These are phyloP conservation scores for Phytophthora sp. DNA, from an alignment of 352 stramenopile species.

Conservation along the genomic window DNA sequence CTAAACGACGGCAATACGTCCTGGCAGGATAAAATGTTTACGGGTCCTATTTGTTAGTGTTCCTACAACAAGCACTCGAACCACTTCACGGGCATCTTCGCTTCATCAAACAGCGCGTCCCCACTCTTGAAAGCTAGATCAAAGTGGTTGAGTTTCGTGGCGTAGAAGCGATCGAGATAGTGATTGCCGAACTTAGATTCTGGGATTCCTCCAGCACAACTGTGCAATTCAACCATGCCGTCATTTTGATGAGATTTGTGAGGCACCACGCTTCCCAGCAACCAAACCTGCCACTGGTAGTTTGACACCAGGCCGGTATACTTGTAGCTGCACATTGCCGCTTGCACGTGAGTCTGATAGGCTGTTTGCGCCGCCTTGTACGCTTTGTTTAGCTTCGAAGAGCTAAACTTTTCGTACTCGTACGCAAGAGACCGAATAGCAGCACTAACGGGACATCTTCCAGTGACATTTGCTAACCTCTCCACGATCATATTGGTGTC, in stretches of 20 bases:
- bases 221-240: slow-evolving; percentile 43
- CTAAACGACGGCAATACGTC: too few species aligned
- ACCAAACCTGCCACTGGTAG: slow-evolving; percentile 15
- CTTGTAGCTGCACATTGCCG: slow-evolving; percentile 12
- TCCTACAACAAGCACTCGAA: slow-evolving; percentile 62
- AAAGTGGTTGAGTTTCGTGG: slow-evolving; percentile 26
- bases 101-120: slow-evolving; percentile 39
- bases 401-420: slow-evolving; percentile 21
- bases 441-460: slow-evolving; percentile 16
- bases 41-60: too few species aligned
- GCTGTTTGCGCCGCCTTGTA: slow-evolving; percentile 30
- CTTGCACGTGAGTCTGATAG: slow-evolving; percentile 32
- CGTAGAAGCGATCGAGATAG: slow-evolving; percentile 49
- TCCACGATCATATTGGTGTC: slow-evolving; percentile 23
- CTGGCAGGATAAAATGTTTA: too few species aligned
- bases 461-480: slow-evolving; percentile 17
- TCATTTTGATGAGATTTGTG: slow-evolving; percentile 35
- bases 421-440: slow-evolving; percentile 36
- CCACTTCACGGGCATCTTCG: slow-evolving; percentile 61
- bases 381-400: slow-evolving; percentile 15
- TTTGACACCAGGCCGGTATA: slow-evolving; percentile 32
- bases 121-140: slow-evolving; percentile 50
- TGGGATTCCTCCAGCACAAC: slow-evolving; percentile 35
- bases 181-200: slow-evolving; percentile 25
- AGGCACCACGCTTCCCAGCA: slow-evolving; percentile 19